phyloP scores from a whole-genome alignment of 2,329 filamentous ascomycete genomes.

The Cladosporium sp. region DNA sequence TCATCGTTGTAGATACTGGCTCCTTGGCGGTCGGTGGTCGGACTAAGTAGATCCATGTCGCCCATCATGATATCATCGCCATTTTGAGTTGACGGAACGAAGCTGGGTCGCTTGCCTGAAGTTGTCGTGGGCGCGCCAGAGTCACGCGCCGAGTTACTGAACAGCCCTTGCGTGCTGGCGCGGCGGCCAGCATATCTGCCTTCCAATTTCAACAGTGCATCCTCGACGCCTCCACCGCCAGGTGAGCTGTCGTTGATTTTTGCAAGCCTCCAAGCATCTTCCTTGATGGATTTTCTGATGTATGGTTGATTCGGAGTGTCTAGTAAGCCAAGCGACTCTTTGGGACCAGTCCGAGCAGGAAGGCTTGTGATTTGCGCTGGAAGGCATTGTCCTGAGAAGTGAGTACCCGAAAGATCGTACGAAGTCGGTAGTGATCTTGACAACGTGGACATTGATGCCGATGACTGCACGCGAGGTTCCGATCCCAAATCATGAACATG shows the following conservation, averaged over 20 bases:
- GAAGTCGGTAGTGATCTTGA: slow-evolving; percentile 16
- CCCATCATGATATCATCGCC: slow-evolving; percentile 3
- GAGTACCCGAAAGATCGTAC: slow-evolving; percentile 17
- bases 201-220: slow-evolving; percentile 87
- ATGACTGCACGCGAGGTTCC: slow-evolving; percentile 41
- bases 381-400: slow-evolving; percentile 18
- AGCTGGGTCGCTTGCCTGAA: slow-evolving; percentile 1
- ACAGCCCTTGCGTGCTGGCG: slow-evolving; percentile 6
- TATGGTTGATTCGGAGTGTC: slow-evolving; percentile 46
- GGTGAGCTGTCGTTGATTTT: slow-evolving; percentile 81
- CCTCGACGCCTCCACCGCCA: slow-evolving; percentile 76
- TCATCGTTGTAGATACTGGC: slow-evolving; percentile 32
- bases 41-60: slow-evolving; percentile 19
- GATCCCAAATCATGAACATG: slow-evolving; percentile 44
- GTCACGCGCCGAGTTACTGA: neutral
- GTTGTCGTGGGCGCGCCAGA: neutral
- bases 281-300: slow-evolving; percentile 71
- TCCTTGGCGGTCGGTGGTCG: slow-evolving; percentile 29
- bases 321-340: slow-evolving; percentile 36
- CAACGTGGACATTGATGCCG: slow-evolving; percentile 21
- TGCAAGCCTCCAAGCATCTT: slow-evolving; percentile 78
- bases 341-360: slow-evolving; percentile 15
- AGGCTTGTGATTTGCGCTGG: slow-evolving; percentile 13
- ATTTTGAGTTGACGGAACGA: neutral
- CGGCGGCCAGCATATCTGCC: slow-evolving; percentile 47